Evolutionary conservation across 108 stramenopile genomes (phyloP).

Genomic region (Bacterosira constricta): DNA sequence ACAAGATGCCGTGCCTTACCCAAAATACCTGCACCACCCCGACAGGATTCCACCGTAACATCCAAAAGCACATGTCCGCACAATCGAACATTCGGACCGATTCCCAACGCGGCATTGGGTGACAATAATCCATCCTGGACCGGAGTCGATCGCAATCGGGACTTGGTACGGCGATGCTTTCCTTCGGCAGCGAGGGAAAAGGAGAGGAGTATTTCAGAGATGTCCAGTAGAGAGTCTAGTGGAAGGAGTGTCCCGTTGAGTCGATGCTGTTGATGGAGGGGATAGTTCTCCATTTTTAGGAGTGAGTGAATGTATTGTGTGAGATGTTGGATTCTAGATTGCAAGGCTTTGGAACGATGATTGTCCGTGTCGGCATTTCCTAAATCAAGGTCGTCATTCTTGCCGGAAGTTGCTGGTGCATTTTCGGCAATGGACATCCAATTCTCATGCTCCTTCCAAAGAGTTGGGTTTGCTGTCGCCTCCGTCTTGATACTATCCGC

Average conservation of each 20-base stretch:
- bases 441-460: slow-evolving; percentile 18
- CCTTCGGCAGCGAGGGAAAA: slow-evolving; percentile 43
- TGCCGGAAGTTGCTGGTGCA: neutral
- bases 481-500: neutral
- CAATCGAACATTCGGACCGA: slow-evolving; percentile 22
- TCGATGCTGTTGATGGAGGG: slow-evolving; percentile 6
- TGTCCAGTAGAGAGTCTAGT: slow-evolving; percentile 31
- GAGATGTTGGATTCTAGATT: slow-evolving; percentile 16
- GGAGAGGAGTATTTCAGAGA: slow-evolving; percentile 34
- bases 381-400: slow-evolving; percentile 2
- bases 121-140: slow-evolving; percentile 34
- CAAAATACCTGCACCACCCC: slow-evolving; percentile 25
- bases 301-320: slow-evolving; percentile 21
- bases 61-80: slow-evolving; percentile 37
- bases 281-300: slow-evolving; percentile 30
- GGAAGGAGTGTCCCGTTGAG: slow-evolving; percentile 5
- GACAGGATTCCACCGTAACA: slow-evolving; percentile 29
- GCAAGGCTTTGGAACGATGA: slow-evolving; percentile 19
- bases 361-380: slow-evolving; percentile 17
- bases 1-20: slow-evolving; percentile 30
- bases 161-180: slow-evolving; percentile 21
- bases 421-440: slow-evolving; percentile 23
- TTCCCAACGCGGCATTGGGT: slow-evolving; percentile 35
- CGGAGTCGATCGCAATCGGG: slow-evolving; percentile 27
- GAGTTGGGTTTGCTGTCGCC: neutral